These are phyloP conservation scores for Tulasnella sp. DNA, from an alignment of 768 basidiomycete species.

Conservation along the genomic window DNA sequence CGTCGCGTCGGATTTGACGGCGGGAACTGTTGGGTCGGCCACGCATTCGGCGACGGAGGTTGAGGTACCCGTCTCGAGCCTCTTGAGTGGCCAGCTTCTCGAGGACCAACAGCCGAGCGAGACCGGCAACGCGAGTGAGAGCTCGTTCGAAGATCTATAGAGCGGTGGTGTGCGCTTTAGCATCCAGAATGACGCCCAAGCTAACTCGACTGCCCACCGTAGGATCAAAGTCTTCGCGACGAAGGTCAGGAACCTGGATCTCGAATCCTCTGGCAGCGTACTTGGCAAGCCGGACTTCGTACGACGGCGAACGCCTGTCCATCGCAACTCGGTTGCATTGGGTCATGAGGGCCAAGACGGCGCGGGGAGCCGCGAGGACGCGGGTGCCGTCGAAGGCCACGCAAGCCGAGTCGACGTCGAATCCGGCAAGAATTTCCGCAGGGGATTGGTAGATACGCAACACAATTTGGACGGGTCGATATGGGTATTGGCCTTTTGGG, in stretches of 20 bases:
- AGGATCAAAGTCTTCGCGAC: conserved; percentile 53
- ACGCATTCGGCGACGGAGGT: conserved; percentile 48
- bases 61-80: conserved; percentile 46
- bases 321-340: conserved; percentile 61
- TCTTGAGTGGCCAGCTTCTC: conserved; percentile 50
- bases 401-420: too few species aligned
- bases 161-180: not conserved
- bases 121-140: conserved; percentile 53
- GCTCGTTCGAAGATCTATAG: conserved; percentile 57
- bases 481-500: too few species aligned
- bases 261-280: conserved; percentile 55
- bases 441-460: too few species aligned
- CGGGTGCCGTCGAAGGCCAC: conserved; percentile 31
- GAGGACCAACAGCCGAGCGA: conserved; percentile 58
- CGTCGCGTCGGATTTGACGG: conserved; percentile 36
- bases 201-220: conserved; percentile 42
- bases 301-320: conserved; percentile 57
- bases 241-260: conserved; percentile 53
- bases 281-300: conserved; percentile 61
- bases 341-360: conserved; percentile 60
- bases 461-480: too few species aligned
- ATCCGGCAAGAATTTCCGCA: too few species aligned
- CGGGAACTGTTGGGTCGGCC: conserved; percentile 42
- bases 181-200: not conserved
- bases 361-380: conserved; percentile 59